Percentiles rank a stretch among this genome's conserved stretches.
phyloP scores from a whole-genome alignment of 2,329 filamentous ascomycete genomes.

The Coleophoma cylindrospora region DNA sequence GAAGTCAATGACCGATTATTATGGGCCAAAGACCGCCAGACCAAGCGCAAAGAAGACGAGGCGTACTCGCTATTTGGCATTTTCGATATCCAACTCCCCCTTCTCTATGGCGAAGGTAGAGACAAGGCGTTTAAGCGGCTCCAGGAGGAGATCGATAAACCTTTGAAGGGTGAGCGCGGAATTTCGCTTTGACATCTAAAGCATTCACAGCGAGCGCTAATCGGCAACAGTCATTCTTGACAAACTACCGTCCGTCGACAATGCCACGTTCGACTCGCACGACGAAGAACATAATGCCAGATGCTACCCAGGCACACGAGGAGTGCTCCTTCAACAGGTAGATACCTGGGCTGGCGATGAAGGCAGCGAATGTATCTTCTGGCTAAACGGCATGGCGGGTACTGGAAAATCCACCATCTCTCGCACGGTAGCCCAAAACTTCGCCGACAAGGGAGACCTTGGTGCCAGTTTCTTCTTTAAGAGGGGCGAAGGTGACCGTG shows the following conservation, averaged over 20 bases:
- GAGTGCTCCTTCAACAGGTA: conserved; percentile 19
- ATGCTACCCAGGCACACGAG: conserved; percentile 20
- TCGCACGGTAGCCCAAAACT: conserved; percentile 4
- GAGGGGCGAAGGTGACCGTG: conserved; percentile 25
- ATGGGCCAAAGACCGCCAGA: conserved; percentile 31
- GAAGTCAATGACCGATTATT: conserved; percentile 19
- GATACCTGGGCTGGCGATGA: conserved; percentile 11
- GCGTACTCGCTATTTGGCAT: conserved; percentile 38
- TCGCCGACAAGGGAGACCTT: conserved; percentile 5
- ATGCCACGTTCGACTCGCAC: conserved; percentile 17
- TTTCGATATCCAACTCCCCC: conserved; percentile 35
- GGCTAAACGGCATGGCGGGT: conserved; percentile 29
- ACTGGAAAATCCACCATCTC: conserved; percentile 7
- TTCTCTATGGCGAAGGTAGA: conserved; percentile 31
- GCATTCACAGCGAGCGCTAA: conserved; percentile 11
- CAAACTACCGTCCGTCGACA: conserved; percentile 1
- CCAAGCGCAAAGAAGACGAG: conserved; percentile 31
- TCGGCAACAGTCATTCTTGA: too few relatives aligned
- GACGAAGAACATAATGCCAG: conserved; percentile 14
- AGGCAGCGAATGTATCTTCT: conserved; percentile 17
- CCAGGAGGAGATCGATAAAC: conserved; percentile 25
- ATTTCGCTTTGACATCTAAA: neutral
- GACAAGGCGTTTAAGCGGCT: conserved; percentile 25
- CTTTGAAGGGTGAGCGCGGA: neutral
- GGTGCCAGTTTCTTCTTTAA: conserved; percentile 11